Evolutionary conservation across 1,284 basidiomycete species (phyloP).

Genomic region (Trametes pubescens): DNA sequence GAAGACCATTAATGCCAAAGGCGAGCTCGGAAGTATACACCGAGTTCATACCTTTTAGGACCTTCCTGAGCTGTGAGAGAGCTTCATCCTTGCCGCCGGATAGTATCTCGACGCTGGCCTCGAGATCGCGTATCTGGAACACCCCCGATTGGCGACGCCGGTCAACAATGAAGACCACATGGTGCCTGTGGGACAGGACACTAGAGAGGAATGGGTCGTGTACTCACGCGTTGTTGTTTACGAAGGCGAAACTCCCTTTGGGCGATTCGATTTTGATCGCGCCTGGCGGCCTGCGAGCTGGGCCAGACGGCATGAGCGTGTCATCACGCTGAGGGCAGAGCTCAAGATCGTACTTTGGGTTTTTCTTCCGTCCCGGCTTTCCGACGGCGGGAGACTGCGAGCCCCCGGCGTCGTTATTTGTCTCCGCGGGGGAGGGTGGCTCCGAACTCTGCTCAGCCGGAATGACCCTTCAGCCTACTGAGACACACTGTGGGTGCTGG

Average conservation of each 20-base stretch:
- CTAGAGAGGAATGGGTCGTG: slow-evolving; percentile 18
- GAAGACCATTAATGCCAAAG: slow-evolving; percentile 26
- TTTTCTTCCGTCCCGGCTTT: slow-evolving; percentile 85
- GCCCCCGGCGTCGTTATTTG: slow-evolving; percentile 29
- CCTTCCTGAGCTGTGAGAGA: slow-evolving; percentile 80
- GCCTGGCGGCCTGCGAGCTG: slow-evolving; percentile 84
- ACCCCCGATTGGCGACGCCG: slow-evolving; percentile 1
- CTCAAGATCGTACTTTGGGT: slow-evolving; percentile 69
- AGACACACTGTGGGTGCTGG: slow-evolving; percentile 6
- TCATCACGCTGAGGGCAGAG: slow-evolving; percentile 40
- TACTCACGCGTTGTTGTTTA: slow-evolving; percentile 82
- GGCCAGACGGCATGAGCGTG: slow-evolving; percentile 43
- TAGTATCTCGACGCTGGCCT: slow-evolving; percentile 89
- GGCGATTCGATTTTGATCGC: slow-evolving; percentile 92
- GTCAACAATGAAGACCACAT: slow-evolving; percentile 18
- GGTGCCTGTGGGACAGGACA: slow-evolving; percentile 5
- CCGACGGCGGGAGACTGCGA: slow-evolving; percentile 49
- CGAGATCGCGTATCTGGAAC: slow-evolving; percentile 86
- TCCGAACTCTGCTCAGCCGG: slow-evolving; percentile 62
- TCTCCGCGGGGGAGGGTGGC: slow-evolving; percentile 59
- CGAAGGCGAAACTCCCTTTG: slow-evolving; percentile 91
- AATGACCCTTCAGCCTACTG: slow-evolving; percentile 13
- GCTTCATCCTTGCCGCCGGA: slow-evolving; percentile 92
- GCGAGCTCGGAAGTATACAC: slow-evolving; percentile 9
- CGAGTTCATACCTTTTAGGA: slow-evolving; percentile 69